These are phyloP conservation scores for Chalciporus sp. DNA, from an alignment of 1,284 basidiomycete genomes.

Conservation along the genomic window DNA sequence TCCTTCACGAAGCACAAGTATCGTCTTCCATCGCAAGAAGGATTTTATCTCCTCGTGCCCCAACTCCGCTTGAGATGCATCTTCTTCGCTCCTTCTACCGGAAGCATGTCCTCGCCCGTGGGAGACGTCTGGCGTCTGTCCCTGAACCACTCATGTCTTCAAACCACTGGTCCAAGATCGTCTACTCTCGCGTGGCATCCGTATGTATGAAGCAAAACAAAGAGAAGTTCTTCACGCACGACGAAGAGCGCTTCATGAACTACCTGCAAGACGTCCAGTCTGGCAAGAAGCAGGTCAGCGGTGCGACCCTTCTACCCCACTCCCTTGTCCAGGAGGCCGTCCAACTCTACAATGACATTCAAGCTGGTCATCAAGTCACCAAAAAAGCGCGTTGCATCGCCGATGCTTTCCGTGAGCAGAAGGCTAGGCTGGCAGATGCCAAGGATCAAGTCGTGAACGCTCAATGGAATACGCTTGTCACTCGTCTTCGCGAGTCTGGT, in stretches of 20 bases:
- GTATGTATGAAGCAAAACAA: slow-evolving; percentile 62
- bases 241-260: slow-evolving; percentile 54
- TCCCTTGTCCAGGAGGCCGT: slow-evolving; percentile 48
- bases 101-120: slow-evolving; percentile 56
- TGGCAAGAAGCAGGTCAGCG: slow-evolving; percentile 57
- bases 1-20: slow-evolving; percentile 45
- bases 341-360: slow-evolving; percentile 7
- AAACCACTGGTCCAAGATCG: slow-evolving; percentile 58
- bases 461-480: slow-evolving; percentile 67
- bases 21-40: slow-evolving; percentile 18
- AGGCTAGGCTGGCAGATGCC: slow-evolving; percentile 34
- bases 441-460: slow-evolving; percentile 51
- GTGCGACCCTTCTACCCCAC: slow-evolving; percentile 64
- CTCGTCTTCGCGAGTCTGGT: slow-evolving; percentile 53
- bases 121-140: slow-evolving; percentile 47
- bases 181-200: slow-evolving; percentile 58
- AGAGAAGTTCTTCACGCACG: slow-evolving; percentile 55
- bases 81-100: slow-evolving; percentile 54
- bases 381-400: neutral
- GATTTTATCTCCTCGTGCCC: slow-evolving; percentile 31
- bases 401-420: slow-evolving; percentile 26
- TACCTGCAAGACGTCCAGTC: slow-evolving; percentile 58
- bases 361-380: neutral
- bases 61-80: slow-evolving; percentile 33
- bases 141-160: slow-evolving; percentile 67